Conservation (phyloP, 2,329 filamentous ascomycete species). For the Botryotinia convoluta region DNA sequence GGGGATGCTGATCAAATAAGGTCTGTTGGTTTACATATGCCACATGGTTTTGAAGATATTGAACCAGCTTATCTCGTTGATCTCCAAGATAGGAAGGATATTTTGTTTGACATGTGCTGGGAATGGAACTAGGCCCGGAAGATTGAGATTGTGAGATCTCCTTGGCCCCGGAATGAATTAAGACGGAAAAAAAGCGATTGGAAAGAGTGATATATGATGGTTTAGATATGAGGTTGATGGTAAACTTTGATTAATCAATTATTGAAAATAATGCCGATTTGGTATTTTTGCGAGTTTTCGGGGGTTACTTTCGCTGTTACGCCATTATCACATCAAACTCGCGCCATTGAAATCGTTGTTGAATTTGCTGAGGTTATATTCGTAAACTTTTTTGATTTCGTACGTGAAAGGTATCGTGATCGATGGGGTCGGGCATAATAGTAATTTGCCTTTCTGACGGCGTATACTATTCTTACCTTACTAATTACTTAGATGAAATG, state of each 20-base stretch:
- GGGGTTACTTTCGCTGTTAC: neutral
- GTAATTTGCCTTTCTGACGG: neutral
- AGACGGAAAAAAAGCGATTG: neutral
- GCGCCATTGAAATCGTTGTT: slow-evolving; percentile 1
- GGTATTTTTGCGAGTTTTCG: neutral
- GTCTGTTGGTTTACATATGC: slow-evolving; percentile 1
- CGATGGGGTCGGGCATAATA: slow-evolving; percentile 1
- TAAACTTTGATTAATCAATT: neutral
- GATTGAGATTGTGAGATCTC: neutral
- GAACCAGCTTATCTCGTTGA: slow-evolving; percentile 12
- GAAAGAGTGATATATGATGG: neutral
- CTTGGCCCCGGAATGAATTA: neutral
- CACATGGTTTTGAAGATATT: slow-evolving; percentile 13
- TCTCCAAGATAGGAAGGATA: slow-evolving; percentile 18
- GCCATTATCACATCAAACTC: neutral
- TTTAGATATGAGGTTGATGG: neutral
- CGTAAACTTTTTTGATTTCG: neutral
- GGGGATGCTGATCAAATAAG: neutral
- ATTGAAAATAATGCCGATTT: neutral
- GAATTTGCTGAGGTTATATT: slow-evolving; percentile 7
- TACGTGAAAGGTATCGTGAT: slow-evolving; percentile 2
- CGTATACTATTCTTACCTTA: slow-evolving; percentile 11
- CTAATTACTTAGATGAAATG: slow-evolving; percentile 11
- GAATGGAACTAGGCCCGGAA: neutral
- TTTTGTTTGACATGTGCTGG: slow-evolving; percentile 1